Percentiles rank a stretch among this genome's conserved stretches.
Evolutionary conservation across 441 rosid species (phyloP).

Genomic region (Adansonia madagascariensis): DNA sequence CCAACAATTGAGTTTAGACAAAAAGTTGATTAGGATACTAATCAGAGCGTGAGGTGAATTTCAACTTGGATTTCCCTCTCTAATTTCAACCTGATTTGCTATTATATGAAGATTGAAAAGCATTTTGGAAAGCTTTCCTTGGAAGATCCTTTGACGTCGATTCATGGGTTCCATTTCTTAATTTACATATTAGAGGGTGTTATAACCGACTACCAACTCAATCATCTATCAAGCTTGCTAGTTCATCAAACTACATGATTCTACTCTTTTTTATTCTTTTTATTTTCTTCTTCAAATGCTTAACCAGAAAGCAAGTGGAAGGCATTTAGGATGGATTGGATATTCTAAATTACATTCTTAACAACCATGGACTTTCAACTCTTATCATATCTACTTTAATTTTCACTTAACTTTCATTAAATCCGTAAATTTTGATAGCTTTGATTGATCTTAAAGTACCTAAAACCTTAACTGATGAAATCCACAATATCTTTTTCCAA

Average conservation of each 20-base stretch:
- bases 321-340: not conserved
- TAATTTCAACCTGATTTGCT: too few relatives aligned
- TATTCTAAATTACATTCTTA: not conserved
- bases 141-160: not conserved
- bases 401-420: not conserved
- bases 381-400: not conserved
- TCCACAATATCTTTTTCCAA: not conserved
- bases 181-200: not conserved
- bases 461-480: not conserved
- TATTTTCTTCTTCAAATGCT: not conserved
- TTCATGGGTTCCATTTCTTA: not conserved
- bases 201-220: not conserved
- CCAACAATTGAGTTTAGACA: too few relatives aligned
- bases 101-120: too few relatives aligned
- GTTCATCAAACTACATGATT: not conserved
- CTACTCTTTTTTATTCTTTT: not conserved
- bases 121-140: too few relatives aligned
- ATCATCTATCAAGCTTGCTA: not conserved
- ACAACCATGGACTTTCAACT: not conserved
- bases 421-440: not conserved
- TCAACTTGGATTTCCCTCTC: too few relatives aligned
- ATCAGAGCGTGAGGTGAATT: not conserved
- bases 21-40: too few relatives aligned
- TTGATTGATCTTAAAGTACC: not conserved
- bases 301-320: not conserved